Evolutionary conservation across 2,329 filamentous ascomycete genomes (phyloP).

Genomic region (Cladophialophora exuberans): DNA sequence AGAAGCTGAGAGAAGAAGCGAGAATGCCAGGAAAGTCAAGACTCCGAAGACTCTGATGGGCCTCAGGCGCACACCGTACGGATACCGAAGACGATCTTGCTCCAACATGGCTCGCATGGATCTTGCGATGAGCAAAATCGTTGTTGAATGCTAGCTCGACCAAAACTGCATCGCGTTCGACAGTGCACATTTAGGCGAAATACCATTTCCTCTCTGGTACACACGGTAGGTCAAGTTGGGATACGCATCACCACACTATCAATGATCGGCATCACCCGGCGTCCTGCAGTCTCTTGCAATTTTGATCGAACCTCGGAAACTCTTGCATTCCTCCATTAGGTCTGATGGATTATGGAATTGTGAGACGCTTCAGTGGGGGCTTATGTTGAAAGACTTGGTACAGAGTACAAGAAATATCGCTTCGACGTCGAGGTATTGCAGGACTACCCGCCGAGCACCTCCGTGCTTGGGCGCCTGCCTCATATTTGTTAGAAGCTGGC

Average conservation of each 20-base stretch:
- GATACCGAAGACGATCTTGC: no score
- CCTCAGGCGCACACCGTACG: no score
- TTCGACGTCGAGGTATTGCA: not conserved
- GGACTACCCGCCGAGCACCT: conserved; percentile 7
- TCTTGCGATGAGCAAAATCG: no score
- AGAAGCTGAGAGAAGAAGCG: not conserved
- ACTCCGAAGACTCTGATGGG: not conserved
- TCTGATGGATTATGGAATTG: no score
- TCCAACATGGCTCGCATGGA: no score
- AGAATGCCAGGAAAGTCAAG: not conserved
- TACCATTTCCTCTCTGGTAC: no score
- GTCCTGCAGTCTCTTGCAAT: not conserved
- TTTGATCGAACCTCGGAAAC: not conserved
- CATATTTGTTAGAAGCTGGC: conserved; percentile 1
- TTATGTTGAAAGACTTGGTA: no score
- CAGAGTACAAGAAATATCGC: not conserved
- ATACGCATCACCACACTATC: not conserved
- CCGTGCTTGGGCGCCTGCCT: conserved; percentile 4
- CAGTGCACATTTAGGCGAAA: no score
- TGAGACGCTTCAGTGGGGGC: no score
- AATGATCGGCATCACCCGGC: not conserved
- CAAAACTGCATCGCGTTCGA: no score
- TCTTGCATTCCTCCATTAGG: no score
- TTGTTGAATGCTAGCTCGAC: no score
- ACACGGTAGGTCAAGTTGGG: not conserved